Evolutionary conservation across 192 early-diverging fungal genomes (phyloP).

Genomic region (Anaeromyces robustus): DNA sequence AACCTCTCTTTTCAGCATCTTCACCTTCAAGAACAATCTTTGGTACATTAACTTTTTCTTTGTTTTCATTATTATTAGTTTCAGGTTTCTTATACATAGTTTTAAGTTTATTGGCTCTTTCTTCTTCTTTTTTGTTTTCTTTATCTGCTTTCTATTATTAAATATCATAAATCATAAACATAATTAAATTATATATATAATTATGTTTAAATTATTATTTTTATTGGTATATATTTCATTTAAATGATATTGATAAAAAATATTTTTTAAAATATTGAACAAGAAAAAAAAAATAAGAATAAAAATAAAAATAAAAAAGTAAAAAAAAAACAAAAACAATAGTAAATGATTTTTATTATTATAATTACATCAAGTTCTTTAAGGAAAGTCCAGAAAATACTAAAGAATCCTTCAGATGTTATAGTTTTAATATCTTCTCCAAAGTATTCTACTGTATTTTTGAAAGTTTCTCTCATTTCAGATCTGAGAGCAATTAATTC

Average conservation of each 20-base stretch:
- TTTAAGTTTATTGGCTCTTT: slow-evolving; percentile 9
- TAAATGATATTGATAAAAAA: too few species aligned
- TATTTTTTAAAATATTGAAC: too few species aligned
- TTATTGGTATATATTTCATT: too few species aligned
- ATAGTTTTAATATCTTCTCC: slow-evolving; percentile 29
- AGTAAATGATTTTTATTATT: neutral
- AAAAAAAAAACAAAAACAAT: neutral
- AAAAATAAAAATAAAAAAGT: neutral
- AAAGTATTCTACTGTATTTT: slow-evolving; percentile 13
- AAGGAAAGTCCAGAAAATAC: slow-evolving; percentile 21
- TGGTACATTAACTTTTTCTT: neutral
- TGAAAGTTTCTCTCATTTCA: slow-evolving; percentile 15
- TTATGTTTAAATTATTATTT: neutral
- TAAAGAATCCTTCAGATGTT: slow-evolving; percentile 36
- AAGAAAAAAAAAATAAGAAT: neutral
- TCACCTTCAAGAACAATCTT: neutral
- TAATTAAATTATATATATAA: too few species aligned
- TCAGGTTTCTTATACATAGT: slow-evolving; percentile 6
- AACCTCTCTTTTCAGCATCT: slow-evolving; percentile 12
- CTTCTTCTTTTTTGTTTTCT: slow-evolving; percentile 16
- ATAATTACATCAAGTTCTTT: slow-evolving; percentile 11
- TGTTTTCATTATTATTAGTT: slow-evolving; percentile 3
- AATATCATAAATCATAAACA: too few species aligned
- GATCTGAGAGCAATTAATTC: slow-evolving; percentile 4
- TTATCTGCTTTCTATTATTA: slow-evolving; percentile 18